Evolutionary conservation across 108 stramenopile genomes (phyloP).

Genomic region (Mayamaea pseudoterrestris): DNA sequence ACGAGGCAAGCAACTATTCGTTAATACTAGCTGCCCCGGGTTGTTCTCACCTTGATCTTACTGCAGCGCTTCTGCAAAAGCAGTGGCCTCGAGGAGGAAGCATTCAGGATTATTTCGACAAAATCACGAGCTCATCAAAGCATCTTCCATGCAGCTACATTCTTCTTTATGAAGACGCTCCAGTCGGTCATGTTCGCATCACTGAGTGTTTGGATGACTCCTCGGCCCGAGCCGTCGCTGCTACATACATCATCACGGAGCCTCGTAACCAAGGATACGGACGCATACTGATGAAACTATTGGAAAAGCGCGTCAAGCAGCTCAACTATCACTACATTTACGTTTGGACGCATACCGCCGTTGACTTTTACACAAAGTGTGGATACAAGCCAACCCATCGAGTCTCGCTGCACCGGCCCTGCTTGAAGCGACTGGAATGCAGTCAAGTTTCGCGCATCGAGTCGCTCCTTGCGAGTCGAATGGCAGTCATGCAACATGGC

Average conservation of each 20-base stretch:
- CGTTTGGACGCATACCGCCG: constrained; percentile 23
- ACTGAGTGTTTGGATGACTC: constrained; percentile 31
- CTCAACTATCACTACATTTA: constrained; percentile 28
- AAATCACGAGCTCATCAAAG: too few species aligned
- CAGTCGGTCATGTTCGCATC: constrained; percentile 22
- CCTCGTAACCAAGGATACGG: constrained; percentile 13
- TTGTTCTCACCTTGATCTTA: too few species aligned
- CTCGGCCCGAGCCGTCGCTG: constrained; percentile 21
- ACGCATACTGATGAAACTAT: constrained; percentile 10
- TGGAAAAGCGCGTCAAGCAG: constrained; percentile 18
- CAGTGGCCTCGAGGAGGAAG: too few species aligned
- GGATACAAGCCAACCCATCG: constrained; percentile 17
- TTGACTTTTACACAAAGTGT: constrained; percentile 17
- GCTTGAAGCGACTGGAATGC: constrained; percentile 14
- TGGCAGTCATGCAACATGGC: constrained; percentile 1
- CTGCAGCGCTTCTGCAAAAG: too few species aligned
- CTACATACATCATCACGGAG: constrained; percentile 18
- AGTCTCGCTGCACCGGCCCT: constrained; percentile 20
- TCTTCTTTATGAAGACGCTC: too few species aligned
- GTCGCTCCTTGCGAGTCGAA: too few species aligned
- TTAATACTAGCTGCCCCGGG: too few species aligned
- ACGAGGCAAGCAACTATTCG: too few species aligned
- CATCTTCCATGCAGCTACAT: too few species aligned
- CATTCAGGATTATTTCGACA: too few species aligned
- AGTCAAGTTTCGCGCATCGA: constrained; percentile 12